phyloP scores from a whole-genome alignment of 2,329 filamentous ascomycete genomes.

The Dendrostoma leiphaemia region DNA sequence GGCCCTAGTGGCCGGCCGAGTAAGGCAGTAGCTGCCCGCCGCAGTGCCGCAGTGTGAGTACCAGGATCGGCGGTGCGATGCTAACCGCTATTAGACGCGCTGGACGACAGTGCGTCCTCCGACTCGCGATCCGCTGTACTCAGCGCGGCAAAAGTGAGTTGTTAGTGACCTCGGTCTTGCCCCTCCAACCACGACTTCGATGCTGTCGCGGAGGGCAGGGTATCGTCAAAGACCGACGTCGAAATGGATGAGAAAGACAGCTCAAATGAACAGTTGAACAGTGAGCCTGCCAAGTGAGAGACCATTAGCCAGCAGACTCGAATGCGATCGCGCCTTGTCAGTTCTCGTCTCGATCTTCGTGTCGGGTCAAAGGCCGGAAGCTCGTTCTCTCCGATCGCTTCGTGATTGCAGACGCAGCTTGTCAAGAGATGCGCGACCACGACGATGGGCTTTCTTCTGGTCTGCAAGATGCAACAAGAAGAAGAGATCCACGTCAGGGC shows the following conservation, averaged over 20 bases:
- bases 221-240: not conserved
- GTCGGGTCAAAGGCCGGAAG: not conserved
- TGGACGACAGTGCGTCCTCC: not conserved
- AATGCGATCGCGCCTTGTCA: not conserved
- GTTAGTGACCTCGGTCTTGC: not conserved
- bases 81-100: conserved; percentile 17
- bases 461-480: not conserved
- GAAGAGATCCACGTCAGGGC: not conserved
- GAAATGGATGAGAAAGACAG: not conserved
- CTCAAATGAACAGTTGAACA: not conserved
- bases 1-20: conserved; percentile 24
- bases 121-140: not conserved
- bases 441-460: not conserved
- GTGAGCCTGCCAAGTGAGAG: not conserved
- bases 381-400: no score
- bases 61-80: conserved; percentile 14
- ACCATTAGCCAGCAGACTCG: conserved; percentile 3
- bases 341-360: not conserved
- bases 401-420: not conserved
- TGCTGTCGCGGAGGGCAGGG: not conserved
- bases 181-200: not conserved
- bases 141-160: not conserved
- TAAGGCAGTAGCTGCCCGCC: conserved; percentile 8
- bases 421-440: not conserved
- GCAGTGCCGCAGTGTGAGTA: conserved; percentile 3